A percentile compares a stretch with the other conserved stretches of the same genome.
Conservation (phyloP, 208 protist genomes). For the Acanthamoeba sp. region DNA sequence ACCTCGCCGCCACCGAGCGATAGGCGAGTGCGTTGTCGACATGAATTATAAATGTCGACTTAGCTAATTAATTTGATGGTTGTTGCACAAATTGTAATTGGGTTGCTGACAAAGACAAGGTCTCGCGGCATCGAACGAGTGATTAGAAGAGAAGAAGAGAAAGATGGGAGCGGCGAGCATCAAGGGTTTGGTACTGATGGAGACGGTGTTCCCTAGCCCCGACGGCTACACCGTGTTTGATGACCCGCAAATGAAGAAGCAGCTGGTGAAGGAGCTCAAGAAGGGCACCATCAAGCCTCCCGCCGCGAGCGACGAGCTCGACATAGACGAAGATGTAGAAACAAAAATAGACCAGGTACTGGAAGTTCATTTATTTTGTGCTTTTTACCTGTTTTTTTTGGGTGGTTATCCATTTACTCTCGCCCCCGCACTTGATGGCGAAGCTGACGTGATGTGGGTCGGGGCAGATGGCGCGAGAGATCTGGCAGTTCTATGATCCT, state of each 20-base stretch:
- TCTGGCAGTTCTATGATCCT: conserved; percentile 49
- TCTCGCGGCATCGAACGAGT: not conserved
- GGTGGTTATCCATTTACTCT: not conserved
- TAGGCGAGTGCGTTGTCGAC: not conserved
- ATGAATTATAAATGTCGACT: not conserved
- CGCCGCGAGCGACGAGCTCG: conserved; percentile 5
- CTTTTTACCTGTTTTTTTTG: not conserved
- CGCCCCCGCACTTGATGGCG: too few species aligned
- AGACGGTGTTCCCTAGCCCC: conserved; percentile 50
- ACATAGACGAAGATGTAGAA: conserved; percentile 57
- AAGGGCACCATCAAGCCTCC: conserved; percentile 50
- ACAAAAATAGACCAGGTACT: conserved; percentile 53
- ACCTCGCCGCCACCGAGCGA: not conserved
- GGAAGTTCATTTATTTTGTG: not conserved
- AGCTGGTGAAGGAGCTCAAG: conserved; percentile 69
- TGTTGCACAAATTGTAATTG: not conserved
- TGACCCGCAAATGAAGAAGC: conserved; percentile 53
- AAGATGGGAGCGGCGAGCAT: conserved; percentile 54
- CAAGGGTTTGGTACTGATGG: conserved; percentile 68
- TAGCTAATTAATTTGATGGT: not conserved
- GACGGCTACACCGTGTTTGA: conserved; percentile 68
- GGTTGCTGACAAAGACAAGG: not conserved
- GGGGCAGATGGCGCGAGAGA: conserved; percentile 37
- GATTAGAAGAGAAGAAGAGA: not conserved
- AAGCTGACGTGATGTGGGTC: not conserved